Conservation (phyloP, 2,329 filamentous ascomycete genomes). For the Helotiales sp. region DNA sequence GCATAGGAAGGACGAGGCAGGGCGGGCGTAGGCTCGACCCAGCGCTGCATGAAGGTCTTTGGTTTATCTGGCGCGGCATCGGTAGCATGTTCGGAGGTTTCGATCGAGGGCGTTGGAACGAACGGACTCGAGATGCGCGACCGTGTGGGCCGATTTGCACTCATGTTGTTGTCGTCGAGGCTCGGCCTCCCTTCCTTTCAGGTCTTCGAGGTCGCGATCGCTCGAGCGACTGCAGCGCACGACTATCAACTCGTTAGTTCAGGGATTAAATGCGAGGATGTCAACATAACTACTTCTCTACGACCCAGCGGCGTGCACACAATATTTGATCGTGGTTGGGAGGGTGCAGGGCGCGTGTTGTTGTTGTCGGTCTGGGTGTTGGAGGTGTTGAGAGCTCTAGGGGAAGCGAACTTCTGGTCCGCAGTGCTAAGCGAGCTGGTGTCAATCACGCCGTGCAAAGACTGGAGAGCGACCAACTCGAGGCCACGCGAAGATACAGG, state of each 20-base stretch:
- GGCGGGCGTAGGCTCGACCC: constrained; percentile 62
- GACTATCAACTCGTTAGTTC: constrained; percentile 36
- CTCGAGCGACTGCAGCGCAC: constrained; percentile 27
- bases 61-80: constrained; percentile 25
- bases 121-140: constrained; percentile 41
- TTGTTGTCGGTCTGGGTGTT: constrained; percentile 12
- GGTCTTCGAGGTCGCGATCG: constrained; percentile 29
- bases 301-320: constrained; percentile 28
- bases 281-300: constrained; percentile 34
- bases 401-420: not conserved
- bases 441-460: not conserved
- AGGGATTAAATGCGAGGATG: constrained; percentile 11
- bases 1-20: constrained; percentile 71
- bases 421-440: not conserved
- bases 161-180: constrained; percentile 23
- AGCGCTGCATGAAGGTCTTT: constrained; percentile 43
- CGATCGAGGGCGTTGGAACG: constrained; percentile 3
- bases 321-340: constrained; percentile 27
- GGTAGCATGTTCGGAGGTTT: constrained; percentile 16
- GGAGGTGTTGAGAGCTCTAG: constrained; percentile 12
- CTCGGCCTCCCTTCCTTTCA: constrained; percentile 27
- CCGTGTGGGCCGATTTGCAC: constrained; percentile 35
- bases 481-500: not conserved
- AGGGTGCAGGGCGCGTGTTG: constrained; percentile 29
- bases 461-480: not conserved